These are phyloP conservation scores for Tetrahymena borealis DNA, from an alignment of 73 alveolate genomes.

Conservation along the genomic window DNA sequence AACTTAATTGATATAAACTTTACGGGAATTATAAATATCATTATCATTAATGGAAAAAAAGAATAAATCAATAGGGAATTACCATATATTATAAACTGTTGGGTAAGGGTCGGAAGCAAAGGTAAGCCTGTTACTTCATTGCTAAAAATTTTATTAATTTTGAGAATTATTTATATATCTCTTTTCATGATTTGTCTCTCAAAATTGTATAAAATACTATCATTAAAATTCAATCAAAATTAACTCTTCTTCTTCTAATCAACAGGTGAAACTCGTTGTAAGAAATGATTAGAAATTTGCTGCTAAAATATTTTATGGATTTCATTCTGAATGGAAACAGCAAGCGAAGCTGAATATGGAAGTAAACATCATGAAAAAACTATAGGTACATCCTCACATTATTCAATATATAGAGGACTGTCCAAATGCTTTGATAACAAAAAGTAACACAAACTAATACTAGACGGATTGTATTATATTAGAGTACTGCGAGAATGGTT, in stretches of 20 bases:
- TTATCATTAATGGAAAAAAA: background rate
- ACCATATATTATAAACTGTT: background rate
- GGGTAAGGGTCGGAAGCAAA: background rate
- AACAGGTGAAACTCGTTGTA: too few species aligned
- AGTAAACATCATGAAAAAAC: too few species aligned
- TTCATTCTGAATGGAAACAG: too few species aligned
- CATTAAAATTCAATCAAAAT: too few species aligned
- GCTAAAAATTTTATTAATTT: background rate
- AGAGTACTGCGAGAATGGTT: background rate
- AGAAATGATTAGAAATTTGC: too few species aligned
- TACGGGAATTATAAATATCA: background rate
- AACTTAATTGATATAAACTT: background rate
- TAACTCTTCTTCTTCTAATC: too few species aligned
- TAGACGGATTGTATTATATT: background rate
- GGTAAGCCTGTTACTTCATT: background rate
- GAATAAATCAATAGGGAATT: background rate
- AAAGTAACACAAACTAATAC: background rate
- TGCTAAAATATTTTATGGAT: too few species aligned
- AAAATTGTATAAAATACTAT: too few species aligned
- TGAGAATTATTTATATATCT: background rate
- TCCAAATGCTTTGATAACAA: too few species aligned
- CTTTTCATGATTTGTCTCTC: too few species aligned
- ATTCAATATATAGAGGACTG: background rate
- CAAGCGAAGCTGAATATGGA: too few species aligned
- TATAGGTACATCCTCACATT: background rate